A percentile compares a stretch with the other conserved stretches of the same genome.
Conservation (phyloP, 495 filamentous ascomycete genomes). For the Aspergillus nanangensis region DNA sequence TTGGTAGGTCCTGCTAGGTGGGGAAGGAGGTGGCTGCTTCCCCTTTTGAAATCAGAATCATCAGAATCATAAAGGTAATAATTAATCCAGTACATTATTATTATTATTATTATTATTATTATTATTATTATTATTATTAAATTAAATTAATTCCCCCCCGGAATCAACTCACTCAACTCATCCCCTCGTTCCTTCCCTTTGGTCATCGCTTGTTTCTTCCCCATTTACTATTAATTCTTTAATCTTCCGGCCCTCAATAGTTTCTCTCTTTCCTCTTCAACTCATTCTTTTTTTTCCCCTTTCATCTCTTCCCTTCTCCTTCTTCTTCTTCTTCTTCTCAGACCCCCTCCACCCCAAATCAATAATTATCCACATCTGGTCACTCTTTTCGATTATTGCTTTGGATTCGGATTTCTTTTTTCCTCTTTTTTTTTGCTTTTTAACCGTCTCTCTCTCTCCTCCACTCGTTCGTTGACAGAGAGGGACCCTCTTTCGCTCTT, state of each 20-base stretch:
- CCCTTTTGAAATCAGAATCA: not conserved
- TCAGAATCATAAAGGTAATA: not conserved
- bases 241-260: not conserved
- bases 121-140: not conserved
- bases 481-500: constrained; percentile 1
- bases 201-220: no score
- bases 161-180: no score
- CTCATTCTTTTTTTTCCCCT: not conserved
- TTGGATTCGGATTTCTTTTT: constrained; percentile 4
- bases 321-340: not conserved
- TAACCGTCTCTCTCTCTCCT: not conserved
- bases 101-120: not conserved
- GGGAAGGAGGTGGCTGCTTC: not conserved
- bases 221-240: no score
- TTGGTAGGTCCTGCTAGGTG: not conserved
- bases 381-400: constrained; percentile 1
- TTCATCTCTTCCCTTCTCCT: not conserved
- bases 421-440: not conserved
- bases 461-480: no score
- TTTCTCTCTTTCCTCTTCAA: not conserved
- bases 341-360: no score
- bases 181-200: no score
- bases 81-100: not conserved
- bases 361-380: not conserved
- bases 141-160: no score